Base-by-base conservation (phyloP, 2,329 filamentous ascomycete genomes). In the Nigrograna mackinnonii region DNA sequence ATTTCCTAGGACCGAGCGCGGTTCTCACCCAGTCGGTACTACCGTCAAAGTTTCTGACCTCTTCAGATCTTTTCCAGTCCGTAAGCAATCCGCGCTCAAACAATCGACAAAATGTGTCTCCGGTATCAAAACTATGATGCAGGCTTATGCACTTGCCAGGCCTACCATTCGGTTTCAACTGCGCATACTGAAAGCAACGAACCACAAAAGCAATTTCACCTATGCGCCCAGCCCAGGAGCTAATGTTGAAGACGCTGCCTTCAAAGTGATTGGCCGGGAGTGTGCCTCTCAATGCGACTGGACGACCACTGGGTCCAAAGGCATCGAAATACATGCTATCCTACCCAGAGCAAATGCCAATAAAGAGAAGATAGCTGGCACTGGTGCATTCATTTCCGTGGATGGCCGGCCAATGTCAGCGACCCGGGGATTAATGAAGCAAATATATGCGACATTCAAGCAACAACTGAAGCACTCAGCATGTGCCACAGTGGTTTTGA, bases 21-120 rank as follows among this genome's bases (percentile, higher is more conserved):
- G 72, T 14, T 79, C 82, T 4, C 78, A 82, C 36, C 79, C 83
- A 0, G 69, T 84, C n/a, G 88, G 88, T 18, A 91, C 87, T 1
- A 86, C 83, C 2, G 78, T 91, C 22, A 77, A 74, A 37, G 77
- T 84, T 13, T 71, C 72, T 4, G 73, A 79, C 18, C 73, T 91
- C 22, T 83, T 89, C 57, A 69, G 75, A 4, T 66, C 67, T 14
- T 61, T 86, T 16, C 86, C 85, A 0, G 85, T 90, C 6, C 79
- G 87, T 22, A 79, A 77, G 49, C 78, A 84, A 53, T 66, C 74
- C 4, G 73, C 78, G 11, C 50, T 82, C 22, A 86, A 83, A 55
- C 75, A 82, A n/a, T 72, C 78, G 3, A 54, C 73, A 3, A 86
- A 81, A 58, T 77, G 71, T 1, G 60, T 88, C 5, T 64, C 68